These are phyloP conservation scores for Mollisia scopiformis DNA, from an alignment of 2,329 filamentous ascomycete species.

Conservation along the genomic window DNA sequence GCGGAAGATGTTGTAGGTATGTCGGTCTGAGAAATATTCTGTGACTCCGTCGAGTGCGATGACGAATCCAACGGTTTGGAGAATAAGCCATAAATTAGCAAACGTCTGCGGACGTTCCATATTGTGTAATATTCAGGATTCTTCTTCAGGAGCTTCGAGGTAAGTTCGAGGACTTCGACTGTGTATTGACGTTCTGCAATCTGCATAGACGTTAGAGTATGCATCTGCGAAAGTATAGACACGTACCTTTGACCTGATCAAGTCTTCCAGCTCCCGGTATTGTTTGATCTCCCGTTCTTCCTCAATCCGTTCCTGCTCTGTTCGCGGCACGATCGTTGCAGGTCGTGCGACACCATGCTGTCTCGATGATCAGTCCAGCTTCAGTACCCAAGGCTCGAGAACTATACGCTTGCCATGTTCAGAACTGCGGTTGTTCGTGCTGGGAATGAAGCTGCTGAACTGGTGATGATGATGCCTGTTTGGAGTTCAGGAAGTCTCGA, in stretches of 20 bases:
- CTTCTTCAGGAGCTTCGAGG: conserved; percentile 71
- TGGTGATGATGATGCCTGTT: not conserved
- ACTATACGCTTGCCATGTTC: conserved; percentile 42
- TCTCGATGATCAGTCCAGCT: conserved; percentile 33
- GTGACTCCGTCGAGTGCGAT: conserved; percentile 57
- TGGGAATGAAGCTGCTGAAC: conserved; percentile 8
- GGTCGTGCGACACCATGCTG: conserved; percentile 86
- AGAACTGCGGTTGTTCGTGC: conserved; percentile 1
- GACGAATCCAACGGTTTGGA: conserved; percentile 55
- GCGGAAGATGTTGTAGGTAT: conserved; percentile 65
- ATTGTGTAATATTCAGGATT: conserved; percentile 91
- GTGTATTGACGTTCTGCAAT: conserved; percentile 38
- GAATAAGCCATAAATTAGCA: conserved; percentile 61
- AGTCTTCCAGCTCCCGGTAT: conserved; percentile 72
- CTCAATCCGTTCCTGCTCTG: conserved; percentile 70
- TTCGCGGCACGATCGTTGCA: conserved; percentile 57
- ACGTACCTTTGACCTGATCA: conserved; percentile 67
- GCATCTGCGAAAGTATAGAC: not conserved
- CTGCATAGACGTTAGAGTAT: conserved; percentile 27
- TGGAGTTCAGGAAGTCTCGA: conserved; percentile 18
- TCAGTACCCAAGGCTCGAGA: conserved; percentile 15
- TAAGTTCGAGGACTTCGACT: conserved; percentile 64
- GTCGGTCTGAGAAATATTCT: conserved; percentile 54
- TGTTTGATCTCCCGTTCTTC: conserved; percentile 76
- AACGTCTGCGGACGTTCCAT: conserved; percentile 85